Evolutionary conservation across 495 filamentous ascomycete species (phyloP).

Genomic region (Trichocladium antarcticum): DNA sequence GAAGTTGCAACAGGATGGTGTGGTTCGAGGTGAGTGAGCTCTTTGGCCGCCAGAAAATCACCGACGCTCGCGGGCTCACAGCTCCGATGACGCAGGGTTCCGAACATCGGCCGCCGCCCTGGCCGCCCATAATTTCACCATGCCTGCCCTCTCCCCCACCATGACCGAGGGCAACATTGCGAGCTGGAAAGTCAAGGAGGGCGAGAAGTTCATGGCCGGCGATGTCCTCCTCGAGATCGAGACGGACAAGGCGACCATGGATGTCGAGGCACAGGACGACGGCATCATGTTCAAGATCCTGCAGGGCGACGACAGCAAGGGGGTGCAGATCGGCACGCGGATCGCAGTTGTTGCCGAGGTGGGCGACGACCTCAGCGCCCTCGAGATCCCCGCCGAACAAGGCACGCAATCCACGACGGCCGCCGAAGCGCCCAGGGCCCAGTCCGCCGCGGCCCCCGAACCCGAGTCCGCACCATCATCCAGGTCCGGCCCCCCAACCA

Average conservation of each 20-base stretch:
- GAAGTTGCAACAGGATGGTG: constrained; percentile 39
- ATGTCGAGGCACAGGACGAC: constrained; percentile 80
- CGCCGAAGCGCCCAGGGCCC: constrained; percentile 14
- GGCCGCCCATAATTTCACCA: constrained; percentile 68
- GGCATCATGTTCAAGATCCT: constrained; percentile 69
- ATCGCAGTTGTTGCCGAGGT: constrained; percentile 68
- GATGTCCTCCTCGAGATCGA: constrained; percentile 80
- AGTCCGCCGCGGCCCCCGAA: constrained; percentile 18
- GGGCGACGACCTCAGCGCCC: constrained; percentile 57
- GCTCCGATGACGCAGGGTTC: constrained; percentile 41
- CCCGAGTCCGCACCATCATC: constrained; percentile 25
- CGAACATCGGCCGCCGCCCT: constrained; percentile 44
- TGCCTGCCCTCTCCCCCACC: constrained; percentile 77
- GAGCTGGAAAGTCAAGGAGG: constrained; percentile 67
- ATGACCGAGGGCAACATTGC: constrained; percentile 82
- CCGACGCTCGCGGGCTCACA: constrained; percentile 4
- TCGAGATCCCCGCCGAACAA: constrained; percentile 58
- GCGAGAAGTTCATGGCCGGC: constrained; percentile 61
- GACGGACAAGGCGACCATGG: constrained; percentile 83
- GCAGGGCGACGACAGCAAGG: constrained; percentile 57
- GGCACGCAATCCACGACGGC: constrained; percentile 15
- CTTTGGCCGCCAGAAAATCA: not conserved
- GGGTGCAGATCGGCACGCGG: constrained; percentile 56
- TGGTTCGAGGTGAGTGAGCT: constrained; percentile 36
- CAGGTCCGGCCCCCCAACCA: constrained; percentile 21